These are phyloP conservation scores for Fallopia convolvulus DNA, from an alignment of 148 eudicot genomes.

Conservation along the genomic window DNA sequence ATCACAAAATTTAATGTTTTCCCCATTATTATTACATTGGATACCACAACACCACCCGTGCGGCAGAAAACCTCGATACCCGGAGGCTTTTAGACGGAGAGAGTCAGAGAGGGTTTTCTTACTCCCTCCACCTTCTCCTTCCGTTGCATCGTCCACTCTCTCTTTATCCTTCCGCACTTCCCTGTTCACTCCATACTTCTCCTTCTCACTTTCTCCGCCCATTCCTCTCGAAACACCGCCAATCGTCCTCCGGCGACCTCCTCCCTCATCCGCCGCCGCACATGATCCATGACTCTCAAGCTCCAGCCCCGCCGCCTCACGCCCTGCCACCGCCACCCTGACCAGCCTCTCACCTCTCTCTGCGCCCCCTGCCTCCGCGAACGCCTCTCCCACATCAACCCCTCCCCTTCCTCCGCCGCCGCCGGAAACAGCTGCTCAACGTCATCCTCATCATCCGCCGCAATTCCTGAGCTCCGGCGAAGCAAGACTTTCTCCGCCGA, in stretches of 20 bases:
- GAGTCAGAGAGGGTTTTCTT: not conserved
- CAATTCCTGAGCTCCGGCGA: conserved; percentile 59
- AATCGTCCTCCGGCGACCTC: conserved; percentile 9
- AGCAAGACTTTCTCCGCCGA: conserved; percentile 47
- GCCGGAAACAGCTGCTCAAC: not conserved
- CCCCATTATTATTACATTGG: not conserved
- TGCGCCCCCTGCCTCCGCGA: conserved; percentile 76
- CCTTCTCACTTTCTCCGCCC: not conserved
- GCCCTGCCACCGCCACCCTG: conserved; percentile 70
- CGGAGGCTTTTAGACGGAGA: not conserved
- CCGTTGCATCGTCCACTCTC: not conserved
- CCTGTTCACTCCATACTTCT: not conserved
- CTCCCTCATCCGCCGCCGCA: conserved; percentile 14
- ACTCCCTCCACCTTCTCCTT: not conserved
- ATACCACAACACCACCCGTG: not conserved
- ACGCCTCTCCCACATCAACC: conserved; percentile 68
- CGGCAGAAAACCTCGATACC: not conserved
- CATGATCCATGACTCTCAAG: conserved; percentile 23
- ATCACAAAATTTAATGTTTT: no score
- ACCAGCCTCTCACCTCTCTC: conserved; percentile 57
- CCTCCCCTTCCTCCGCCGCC: conserved; percentile 24
- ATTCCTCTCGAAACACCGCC: not conserved
- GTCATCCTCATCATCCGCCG: conserved; percentile 11
- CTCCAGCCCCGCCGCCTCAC: conserved; percentile 49
- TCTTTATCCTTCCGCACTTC: not conserved